Conservation (phyloP, 2,329 filamentous ascomycete genomes). For the Neonectria hederae region DNA sequence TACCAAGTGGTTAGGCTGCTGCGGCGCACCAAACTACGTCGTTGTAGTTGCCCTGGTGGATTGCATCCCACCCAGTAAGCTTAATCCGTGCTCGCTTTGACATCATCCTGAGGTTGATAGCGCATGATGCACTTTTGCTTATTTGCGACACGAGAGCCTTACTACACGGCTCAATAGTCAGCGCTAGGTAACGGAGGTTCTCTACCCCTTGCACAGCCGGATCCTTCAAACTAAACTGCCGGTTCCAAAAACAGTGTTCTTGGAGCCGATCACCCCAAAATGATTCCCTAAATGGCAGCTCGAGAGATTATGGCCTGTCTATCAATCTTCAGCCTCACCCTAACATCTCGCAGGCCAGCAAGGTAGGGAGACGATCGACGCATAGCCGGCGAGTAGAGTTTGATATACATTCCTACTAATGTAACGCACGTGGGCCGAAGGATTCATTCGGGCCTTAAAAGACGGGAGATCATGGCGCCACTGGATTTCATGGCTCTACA, state of each 20-base stretch:
- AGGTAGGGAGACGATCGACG: conserved; percentile 19
- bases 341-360: neutral
- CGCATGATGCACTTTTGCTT: neutral
- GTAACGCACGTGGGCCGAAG: neutral
- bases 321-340: neutral
- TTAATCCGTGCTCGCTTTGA: neutral
- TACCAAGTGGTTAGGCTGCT: neutral
- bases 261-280: neutral
- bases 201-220: neutral
- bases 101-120: neutral
- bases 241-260: neutral
- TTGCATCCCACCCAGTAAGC: neutral
- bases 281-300: neutral
- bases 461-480: neutral
- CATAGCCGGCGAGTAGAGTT: neutral
- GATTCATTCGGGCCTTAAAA: neutral
- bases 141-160: neutral
- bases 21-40: neutral
- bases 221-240: neutral
- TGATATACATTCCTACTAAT: neutral
- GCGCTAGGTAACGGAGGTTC: neutral
- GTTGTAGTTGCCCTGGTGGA: conserved; percentile 1
- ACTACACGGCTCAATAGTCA: neutral
- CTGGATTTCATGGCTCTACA: neutral
- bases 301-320: conserved; percentile 19